Evolutionary conservation across 306 rosid genomes (phyloP).

Genomic region (Prunus campanulata): DNA sequence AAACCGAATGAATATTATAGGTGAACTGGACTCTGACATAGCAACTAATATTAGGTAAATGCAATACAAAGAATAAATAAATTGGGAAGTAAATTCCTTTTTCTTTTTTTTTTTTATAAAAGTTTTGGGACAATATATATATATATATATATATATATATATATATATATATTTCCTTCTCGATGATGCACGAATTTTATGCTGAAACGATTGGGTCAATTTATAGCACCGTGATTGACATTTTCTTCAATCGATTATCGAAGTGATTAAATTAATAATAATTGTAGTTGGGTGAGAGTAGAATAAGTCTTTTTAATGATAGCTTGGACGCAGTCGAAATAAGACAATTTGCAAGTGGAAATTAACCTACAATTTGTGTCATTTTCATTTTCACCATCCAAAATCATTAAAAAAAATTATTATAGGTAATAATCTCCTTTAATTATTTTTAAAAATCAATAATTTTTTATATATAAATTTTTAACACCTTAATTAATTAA

Average conservation of each 20-base stretch:
- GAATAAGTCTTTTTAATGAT: not conserved
- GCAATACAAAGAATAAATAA: not conserved
- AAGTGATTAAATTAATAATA: too few relatives aligned
- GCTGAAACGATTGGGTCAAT: slow-evolving; percentile 6
- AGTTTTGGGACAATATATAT: too few relatives aligned
- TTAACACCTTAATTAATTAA: too few relatives aligned
- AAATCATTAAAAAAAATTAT: not conserved
- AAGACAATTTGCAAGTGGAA: not conserved
- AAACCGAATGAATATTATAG: not conserved
- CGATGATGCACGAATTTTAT: not conserved
- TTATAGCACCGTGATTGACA: slow-evolving; percentile 6
- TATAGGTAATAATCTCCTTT: not conserved
- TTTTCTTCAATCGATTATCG: not conserved
- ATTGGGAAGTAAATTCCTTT: not conserved
- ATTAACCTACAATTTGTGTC: not conserved
- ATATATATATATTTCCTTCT: too few relatives aligned
- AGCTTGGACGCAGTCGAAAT: not conserved
- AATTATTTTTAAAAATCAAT: too few relatives aligned
- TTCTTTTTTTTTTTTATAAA: too few relatives aligned
- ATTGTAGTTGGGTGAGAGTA: slow-evolving; percentile 28
- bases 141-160: too few relatives aligned
- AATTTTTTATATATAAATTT: too few relatives aligned
- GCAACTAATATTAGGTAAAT: slow-evolving; percentile 20
- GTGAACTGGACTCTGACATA: slow-evolving; percentile 29
- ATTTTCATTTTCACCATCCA: not conserved